Evolutionary conservation across 305 asterid genomes (phyloP), one percentile per base, ranked within the genome.

Genomic region (Fraxinus dipetala): DNA sequence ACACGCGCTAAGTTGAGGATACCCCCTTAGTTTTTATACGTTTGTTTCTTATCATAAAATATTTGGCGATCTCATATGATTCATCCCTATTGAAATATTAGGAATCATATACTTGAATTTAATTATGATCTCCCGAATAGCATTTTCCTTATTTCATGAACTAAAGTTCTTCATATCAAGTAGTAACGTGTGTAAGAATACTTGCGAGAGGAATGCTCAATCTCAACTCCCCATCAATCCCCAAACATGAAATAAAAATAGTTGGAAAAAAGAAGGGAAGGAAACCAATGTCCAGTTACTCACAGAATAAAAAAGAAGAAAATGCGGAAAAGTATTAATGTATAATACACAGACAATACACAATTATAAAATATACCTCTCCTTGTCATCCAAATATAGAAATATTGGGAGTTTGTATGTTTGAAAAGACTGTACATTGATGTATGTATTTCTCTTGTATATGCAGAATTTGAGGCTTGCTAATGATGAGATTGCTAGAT

Each of bases 401-500:
- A 28, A 9, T 24, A 0, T 28, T 67, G 48, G 67, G 81, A 30
- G 69, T 77, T 59, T 78, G 59, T 79, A 18, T 63, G 31, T 78
- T 80, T 69, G 2, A 69, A n/a, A 78, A 40, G 13, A 72, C 40
- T 77, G 34, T 38, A 38, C 69, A 20, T 28, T 85, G 30, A 40
- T 81, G 77, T 40, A 0, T 73, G 75, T 81, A 13, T 73, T 74
- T 80, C 34, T 36, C 80, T 48, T 85, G 40, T 83, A 40, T 67
- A 67, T 88, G 92, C 93, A 95, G 99, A 89, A 90, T 87, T 80
- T 96, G 81, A 89, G 98, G 92, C 91, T 96, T 76, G 85, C 91
- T 65, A 85, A 86, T 84, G 93, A 91, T 36, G 99, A 93, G 85
- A 80, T 96, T 83, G 83, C 90, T 34, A 92, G 97, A 83, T 24